Evolutionary conservation across 495 filamentous ascomycete species (phyloP), one percentile per base, ranked within the genome.

Genomic region (Talaromyces proteolyticus): DNA sequence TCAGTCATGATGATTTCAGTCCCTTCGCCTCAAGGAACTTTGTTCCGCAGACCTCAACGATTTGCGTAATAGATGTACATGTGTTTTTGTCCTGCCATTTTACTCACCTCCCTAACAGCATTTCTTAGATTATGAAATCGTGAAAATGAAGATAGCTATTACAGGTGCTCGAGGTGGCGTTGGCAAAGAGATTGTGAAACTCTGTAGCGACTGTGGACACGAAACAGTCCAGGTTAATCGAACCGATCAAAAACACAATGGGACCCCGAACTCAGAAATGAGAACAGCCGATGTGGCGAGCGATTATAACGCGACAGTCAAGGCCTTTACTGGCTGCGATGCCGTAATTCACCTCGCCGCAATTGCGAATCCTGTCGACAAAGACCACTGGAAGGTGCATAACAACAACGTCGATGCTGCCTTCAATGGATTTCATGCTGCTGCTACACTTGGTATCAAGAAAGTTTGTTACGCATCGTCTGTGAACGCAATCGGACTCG

Each of bases 371-470:
- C 56, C 56, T 14, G 42, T 58, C 20, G 52, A 44, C 10, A 58
- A 58, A 21, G 36, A 39, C 42, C 50, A 58, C 42, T 47, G 48
- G 20, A 23, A 43, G 1, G 56, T 58, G 17, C 56, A 58, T 21
- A 58, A 55, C 50, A 58, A 58, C 26, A 58, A 58, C 45, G 56
- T 58, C 16, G 53, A 44, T 25, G 49, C 52, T 0, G 52, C 56
- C 0, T 58, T 58, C 45, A 58, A 58, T 20, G 56, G 56, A 0
- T 58, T 58, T 26, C 47, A 44, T 24, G 56, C 53, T 21, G 56
- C 56, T 8, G 53, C 37, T 17, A 43, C 42, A 18, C 40, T 55
- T 6, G 56, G 56, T 8, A 58, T 58, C 29, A 50, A 53, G 1
- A 41, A 36, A 21, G 16, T 58, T 21, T 58, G 56, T 26, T 58